Evolutionary conservation across 805 yeast genomes (phyloP).

Genomic region (Kazachstania psychrophila): DNA sequence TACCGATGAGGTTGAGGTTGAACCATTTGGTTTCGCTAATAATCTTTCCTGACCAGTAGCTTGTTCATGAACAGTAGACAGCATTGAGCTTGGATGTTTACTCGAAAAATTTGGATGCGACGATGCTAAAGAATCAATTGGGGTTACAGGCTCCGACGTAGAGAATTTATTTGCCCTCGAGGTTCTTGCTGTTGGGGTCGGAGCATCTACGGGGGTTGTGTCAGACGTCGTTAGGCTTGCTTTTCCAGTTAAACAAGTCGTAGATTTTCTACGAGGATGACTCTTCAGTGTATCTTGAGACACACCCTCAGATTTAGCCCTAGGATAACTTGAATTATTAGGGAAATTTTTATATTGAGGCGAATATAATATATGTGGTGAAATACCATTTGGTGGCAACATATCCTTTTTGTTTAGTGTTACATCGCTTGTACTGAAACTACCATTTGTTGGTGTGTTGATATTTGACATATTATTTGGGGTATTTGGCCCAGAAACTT

Average conservation of each 20-base stretch:
- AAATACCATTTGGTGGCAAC: conserved; percentile 6
- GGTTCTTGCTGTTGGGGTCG: neutral
- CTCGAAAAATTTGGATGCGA: no score
- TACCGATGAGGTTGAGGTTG: neutral
- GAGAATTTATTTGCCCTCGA: conserved; percentile 1
- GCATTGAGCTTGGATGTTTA: neutral
- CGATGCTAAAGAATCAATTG: no score
- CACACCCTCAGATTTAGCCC: neutral
- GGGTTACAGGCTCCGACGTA: conserved; percentile 9
- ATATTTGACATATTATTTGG: neutral
- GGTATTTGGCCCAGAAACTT: conserved; percentile 1
- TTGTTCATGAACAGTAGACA: conserved; percentile 5
- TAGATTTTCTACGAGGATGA: conserved; percentile 5
- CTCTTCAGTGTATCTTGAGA: neutral
- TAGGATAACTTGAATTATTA: neutral
- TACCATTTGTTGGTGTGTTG: neutral
- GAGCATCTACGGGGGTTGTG: neutral
- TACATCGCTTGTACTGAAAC: no score
- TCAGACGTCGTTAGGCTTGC: neutral
- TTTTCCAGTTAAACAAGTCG: conserved; percentile 1
- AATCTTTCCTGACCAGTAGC: neutral
- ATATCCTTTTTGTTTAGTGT: conserved; percentile 5
- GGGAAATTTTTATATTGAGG: conserved; percentile 2
- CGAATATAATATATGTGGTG: conserved; percentile 5
- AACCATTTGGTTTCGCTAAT: neutral